A percentile compares a stretch with the other conserved stretches of the same genome.
These are phyloP conservation scores for Tetradesmus obliquus DNA, from an alignment of 139 green algal genomes.

Conservation along the genomic window DNA sequence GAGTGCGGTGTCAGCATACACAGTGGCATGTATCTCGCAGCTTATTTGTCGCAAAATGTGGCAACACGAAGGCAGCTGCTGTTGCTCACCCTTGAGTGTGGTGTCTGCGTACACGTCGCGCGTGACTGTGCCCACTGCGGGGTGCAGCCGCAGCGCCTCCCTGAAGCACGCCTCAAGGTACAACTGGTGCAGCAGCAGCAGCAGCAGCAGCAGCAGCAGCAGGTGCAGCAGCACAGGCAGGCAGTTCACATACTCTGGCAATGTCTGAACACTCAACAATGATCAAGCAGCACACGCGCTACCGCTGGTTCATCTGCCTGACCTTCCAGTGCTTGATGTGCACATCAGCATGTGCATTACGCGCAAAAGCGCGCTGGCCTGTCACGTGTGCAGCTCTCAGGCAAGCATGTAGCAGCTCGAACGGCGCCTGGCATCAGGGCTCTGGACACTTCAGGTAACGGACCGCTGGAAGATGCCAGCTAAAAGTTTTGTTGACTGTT, in stretches of 20 bases:
- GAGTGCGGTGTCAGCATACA: not conserved
- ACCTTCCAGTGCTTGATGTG: too few relatives aligned
- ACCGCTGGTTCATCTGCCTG: not conserved
- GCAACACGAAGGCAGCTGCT: too few relatives aligned
- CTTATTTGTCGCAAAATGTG: not conserved
- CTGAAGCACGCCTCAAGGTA: constrained; percentile 48
- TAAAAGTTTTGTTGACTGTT: too few relatives aligned
- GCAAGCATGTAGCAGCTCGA: too few relatives aligned
- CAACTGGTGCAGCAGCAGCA: not conserved
- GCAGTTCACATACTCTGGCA: not conserved
- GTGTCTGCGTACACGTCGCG: constrained; percentile 37
- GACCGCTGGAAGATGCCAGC: too few relatives aligned
- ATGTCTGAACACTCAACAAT: not conserved
- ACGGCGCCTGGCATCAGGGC: too few relatives aligned
- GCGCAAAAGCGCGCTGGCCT: too few relatives aligned
- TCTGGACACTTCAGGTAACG: too few relatives aligned
- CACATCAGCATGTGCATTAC: too few relatives aligned
- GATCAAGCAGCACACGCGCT: not conserved
- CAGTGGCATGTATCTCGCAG: not conserved
- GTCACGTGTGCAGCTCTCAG: too few relatives aligned
- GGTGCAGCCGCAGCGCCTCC: constrained; percentile 52
- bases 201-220: not conserved
- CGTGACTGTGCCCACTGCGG: constrained; percentile 7
- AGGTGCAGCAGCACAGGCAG: not conserved
- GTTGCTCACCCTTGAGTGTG: not conserved